A percentile compares a stretch with the other conserved stretches of the same genome.
Evolutionary conservation across 2,329 filamentous ascomycete species (phyloP).

Genomic region (Graphilbum fragrans): DNA sequence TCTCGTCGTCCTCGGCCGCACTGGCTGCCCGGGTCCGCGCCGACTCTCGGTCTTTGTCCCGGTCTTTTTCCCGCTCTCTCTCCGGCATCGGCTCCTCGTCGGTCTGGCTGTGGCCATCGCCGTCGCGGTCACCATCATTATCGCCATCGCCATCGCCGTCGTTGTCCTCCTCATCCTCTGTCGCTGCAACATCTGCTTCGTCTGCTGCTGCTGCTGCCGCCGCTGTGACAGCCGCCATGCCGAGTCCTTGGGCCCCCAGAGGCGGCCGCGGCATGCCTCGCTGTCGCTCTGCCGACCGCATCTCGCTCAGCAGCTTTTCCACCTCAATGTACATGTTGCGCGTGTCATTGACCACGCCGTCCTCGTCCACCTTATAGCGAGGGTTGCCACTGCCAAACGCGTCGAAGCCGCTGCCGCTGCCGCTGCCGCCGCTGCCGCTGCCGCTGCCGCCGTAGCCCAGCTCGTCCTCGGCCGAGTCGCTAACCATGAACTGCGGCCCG

Average conservation of each 20-base stretch:
- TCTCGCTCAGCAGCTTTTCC: constrained; percentile 62
- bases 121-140: not conserved
- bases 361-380: constrained; percentile 61
- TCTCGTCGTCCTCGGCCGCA: too few relatives aligned
- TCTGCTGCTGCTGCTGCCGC: constrained; percentile 4
- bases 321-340: constrained; percentile 84
- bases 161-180: constrained; percentile 6
- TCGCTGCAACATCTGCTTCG: constrained; percentile 1
- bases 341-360: constrained; percentile 78
- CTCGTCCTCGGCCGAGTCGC: constrained; percentile 25
- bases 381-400: constrained; percentile 27
- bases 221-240: not conserved
- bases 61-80: too few relatives aligned
- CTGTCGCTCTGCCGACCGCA: constrained; percentile 60
- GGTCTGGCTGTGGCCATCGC: too few relatives aligned
- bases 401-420: constrained; percentile 17
- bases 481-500: constrained; percentile 45
- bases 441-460: constrained; percentile 9
- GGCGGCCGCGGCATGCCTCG: constrained; percentile 24
- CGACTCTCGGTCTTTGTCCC: too few relatives aligned
- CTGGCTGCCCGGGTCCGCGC: too few relatives aligned
- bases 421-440: constrained; percentile 16
- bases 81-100: too few relatives aligned
- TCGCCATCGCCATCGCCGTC: constrained; percentile 2
- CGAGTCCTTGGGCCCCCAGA: constrained; percentile 10